Conservation (phyloP, 2,329 filamentous ascomycete genomes). For the Alternaria longipes region DNA sequence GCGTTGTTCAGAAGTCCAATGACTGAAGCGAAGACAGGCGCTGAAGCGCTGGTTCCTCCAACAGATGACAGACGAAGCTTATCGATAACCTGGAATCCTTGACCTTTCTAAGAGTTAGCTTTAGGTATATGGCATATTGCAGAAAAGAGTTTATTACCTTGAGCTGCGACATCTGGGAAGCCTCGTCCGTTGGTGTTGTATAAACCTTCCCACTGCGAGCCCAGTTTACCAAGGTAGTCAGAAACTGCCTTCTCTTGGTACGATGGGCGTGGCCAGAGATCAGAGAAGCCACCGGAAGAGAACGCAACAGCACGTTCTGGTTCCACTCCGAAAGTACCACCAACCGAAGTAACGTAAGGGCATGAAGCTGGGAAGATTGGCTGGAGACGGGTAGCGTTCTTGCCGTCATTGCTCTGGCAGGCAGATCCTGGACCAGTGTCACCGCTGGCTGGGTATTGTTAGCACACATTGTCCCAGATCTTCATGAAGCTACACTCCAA, state of each 20-base stretch:
- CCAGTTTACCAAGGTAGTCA: conserved; percentile 53
- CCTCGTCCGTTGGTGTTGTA: conserved; percentile 57
- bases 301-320: conserved; percentile 54
- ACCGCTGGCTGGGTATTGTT: conserved; percentile 34
- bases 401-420: conserved; percentile 58
- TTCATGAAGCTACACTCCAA: not conserved
- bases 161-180: conserved; percentile 57
- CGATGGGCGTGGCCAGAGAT: conserved; percentile 53
- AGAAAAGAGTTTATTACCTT: conserved; percentile 12
- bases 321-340: conserved; percentile 52
- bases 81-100: conserved; percentile 48
- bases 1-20: conserved; percentile 52
- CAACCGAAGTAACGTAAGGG: conserved; percentile 59
- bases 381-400: conserved; percentile 54
- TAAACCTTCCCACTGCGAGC: conserved; percentile 51
- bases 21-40: conserved; percentile 51
- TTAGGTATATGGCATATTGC: too few relatives aligned
- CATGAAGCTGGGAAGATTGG: conserved; percentile 59
- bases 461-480: not conserved
- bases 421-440: conserved; percentile 54
- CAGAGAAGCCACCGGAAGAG: conserved; percentile 58
- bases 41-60: conserved; percentile 52
- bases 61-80: conserved; percentile 43
- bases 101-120: conserved; percentile 13
- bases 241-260: conserved; percentile 55